Evolutionary conservation across 2,329 filamentous ascomycete genomes (phyloP), one percentile per base, ranked within the genome.

Genomic region (Stachybotrys chartarum): DNA sequence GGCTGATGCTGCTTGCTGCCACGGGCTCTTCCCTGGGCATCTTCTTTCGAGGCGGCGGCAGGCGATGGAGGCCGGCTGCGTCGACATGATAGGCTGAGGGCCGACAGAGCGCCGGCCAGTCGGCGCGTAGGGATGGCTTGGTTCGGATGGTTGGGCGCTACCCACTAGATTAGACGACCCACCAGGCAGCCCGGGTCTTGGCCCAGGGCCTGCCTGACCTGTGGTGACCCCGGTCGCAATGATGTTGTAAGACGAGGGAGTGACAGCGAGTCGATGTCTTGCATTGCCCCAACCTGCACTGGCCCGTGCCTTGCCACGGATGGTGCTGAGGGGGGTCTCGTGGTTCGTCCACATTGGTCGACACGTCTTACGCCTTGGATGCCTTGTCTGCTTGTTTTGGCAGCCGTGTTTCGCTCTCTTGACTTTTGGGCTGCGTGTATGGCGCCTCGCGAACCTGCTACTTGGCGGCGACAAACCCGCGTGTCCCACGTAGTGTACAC

Each of bases 221-320:
- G 46, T 48, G 46, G 46, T 48, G 16, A 30, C n/a, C 16, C 46
- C n/a, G 24, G 46, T 17, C 6, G 46, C 11, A n/a, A n/a, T 48
- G 46, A 62, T 64, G 61, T 64, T 68, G 70, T 72, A 68, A 68
- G 68, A 70, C 64, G 69, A 63, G 64, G 60, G 62, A 60, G 59
- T 55, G 62, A 64, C 64, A 70, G 69, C 71, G 71, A 77, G 72
- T 75, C 69, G 71, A 76, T 76, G 70, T 69, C 64, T 65, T 70
- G 68, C 68, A 68, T 68, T 55, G n/a, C 51, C 60, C 58, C 45
- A 51, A 48, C 52, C 16, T 50, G 24, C 49, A 24, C 30, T 30
- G 49, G 31, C 12, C 52, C 24, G 17, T 56, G 56, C 58, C 53
- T 63, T 66, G 66, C 68, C 64, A 63, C 68, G 63, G 60, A 63